Base-by-base conservation (phyloP, 192 early-diverging fungal species). In the Entophlyctis luteolus region DNA sequence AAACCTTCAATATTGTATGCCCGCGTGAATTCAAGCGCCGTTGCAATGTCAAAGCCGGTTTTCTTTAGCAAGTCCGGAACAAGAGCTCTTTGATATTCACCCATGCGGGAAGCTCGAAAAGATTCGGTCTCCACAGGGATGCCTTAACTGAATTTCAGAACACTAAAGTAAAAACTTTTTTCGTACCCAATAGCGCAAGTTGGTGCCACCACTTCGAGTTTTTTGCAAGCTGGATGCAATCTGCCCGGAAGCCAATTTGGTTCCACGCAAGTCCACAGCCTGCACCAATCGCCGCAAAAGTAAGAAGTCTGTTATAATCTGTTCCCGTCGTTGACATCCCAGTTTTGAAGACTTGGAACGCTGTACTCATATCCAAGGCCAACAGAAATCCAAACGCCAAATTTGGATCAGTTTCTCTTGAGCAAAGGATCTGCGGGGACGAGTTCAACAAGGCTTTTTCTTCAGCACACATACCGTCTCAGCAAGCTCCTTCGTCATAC, bases 191-290 rank as follows among this genome's bases (percentile, higher is more conserved):
- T 22, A 88, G 71, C 58, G 77, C 72, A 42, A 90, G 62, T 60
- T 90, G 87, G 35, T 84, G 77, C 72, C 79, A 82, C 89, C 89
- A 90, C 31, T 77, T 67, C 6, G 88, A 81, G n/a, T 87, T 79
- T 0, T 78, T 77, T 0, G 82, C 84, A 16, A 87, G 71, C 2
- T 81, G 54, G 45, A 77, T 67, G 59, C 88, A 88, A 36, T 74
- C 75, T 29, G 85, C 81, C 47, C 83, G 80, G 38, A 90, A 78
- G 2, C 74, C 72, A 12, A 82, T 81, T 72, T 89, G 87, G 48
- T 84, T 80, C 89, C 89, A 91, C 3, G 83, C 77, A 2, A 73
- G 59, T 45, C 79, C 84, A 42, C 79, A 82, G 0, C 78, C 72
- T 16, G 76, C 63, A 20, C 89, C 89, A 57, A 91, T 73, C 3